Evolutionary conservation across 306 rosid genomes (phyloP), one percentile per base, ranked within the genome.

Genomic region (Pyrus betulifolia): DNA sequence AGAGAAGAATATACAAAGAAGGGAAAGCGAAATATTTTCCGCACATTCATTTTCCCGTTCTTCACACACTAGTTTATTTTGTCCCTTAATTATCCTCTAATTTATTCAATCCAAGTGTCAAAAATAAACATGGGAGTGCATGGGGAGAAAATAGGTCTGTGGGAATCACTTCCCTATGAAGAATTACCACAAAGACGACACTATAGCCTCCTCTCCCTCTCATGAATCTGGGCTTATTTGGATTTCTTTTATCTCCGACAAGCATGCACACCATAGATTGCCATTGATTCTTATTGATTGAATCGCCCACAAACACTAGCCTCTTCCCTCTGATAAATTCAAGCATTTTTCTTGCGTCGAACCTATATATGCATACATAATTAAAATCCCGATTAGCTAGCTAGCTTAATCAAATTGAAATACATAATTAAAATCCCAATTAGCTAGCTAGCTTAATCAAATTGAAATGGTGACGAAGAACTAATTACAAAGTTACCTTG

Each of bases 291-390:
- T 96, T 87, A 76, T 90, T 95, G 66, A 95, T 85, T 21, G 98
- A 95, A 86, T 95, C 98, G 11, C 97, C 98, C 83, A 90, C 97
- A 84, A 95, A 95, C 74, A 95, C 98, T 75, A 95, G 85, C 30
- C 97, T 83, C 83, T 95, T 95, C 74, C 98, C 96, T 88, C 96
- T 89, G 5, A 95, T 84, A 78, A 82, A 38, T 82, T 92, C 96
- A 88, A 95, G 88, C 98, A 92, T 87, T 84, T 80, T 87, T 67
- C 97, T 90, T 67, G 96, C 97, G 86, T 90, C 86, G 83, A 91
- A 94, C 87, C 98, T 94, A 69, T 46, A 42, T 63, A 79, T 51
- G 23, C 40, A 54, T 49, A 81, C 76, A 70, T 60, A 52, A 75
- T 74, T 70, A 67, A 70, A 45, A 25, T 4, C 45, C 33, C 67